Conservation (phyloP, 129 eudicot species). For the Kitagawia praeruptora region DNA sequence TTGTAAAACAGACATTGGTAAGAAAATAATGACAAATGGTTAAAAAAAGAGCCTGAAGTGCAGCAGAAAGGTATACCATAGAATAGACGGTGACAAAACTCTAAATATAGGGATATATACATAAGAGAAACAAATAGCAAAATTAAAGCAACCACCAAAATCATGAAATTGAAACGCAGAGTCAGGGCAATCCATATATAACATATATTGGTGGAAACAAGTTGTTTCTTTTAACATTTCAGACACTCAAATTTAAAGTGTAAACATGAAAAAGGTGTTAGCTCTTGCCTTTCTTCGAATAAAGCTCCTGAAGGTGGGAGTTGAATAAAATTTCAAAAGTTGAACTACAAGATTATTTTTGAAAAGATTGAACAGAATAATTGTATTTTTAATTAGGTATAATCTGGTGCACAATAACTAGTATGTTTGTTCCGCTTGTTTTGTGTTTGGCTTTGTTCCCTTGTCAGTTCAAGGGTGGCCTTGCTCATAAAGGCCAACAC, state of each 20-base stretch:
- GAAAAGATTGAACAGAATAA: neutral
- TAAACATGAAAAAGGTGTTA: constrained; percentile 4
- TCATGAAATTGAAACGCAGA: neutral
- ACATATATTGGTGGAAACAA: neutral
- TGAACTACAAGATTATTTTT: neutral
- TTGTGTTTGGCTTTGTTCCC: constrained; percentile 12
- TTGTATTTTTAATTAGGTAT: neutral
- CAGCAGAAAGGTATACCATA: neutral
- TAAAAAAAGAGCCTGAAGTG: neutral
- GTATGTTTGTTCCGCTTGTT: neutral
- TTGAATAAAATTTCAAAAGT: neutral
- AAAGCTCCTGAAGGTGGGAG: constrained; percentile 6
- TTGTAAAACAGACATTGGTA: neutral
- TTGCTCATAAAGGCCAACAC: neutral
- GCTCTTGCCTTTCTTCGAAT: neutral
- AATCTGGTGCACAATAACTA: neutral
- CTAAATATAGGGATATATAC: neutral
- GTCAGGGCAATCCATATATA: neutral
- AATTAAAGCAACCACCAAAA: neutral
- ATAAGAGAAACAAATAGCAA: neutral
- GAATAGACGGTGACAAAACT: neutral
- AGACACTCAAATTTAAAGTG: neutral
- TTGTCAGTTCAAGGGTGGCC: constrained; percentile 5
- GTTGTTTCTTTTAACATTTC: neutral
- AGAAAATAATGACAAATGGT: neutral